A percentile compares a stretch with the other conserved stretches of the same genome.
These are phyloP conservation scores for Aspergillus funiculosus DNA, from an alignment of 495 filamentous ascomycete genomes.

Conservation along the genomic window DNA sequence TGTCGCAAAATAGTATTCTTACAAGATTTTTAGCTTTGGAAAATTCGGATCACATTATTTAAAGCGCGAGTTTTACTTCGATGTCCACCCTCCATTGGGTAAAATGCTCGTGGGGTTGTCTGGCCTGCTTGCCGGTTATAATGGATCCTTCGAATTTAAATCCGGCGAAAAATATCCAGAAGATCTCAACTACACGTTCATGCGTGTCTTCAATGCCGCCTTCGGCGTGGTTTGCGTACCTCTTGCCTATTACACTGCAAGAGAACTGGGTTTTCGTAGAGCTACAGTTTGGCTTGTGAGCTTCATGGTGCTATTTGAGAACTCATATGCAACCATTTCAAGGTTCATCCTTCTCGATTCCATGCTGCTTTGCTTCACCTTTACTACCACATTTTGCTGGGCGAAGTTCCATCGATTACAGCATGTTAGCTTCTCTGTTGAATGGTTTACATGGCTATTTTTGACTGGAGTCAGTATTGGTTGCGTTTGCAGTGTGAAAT, in stretches of 20 bases:
- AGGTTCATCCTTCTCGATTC: conserved; percentile 96
- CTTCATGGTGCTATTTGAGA: conserved; percentile 95
- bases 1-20: conserved; percentile 14
- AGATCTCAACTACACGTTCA: conserved; percentile 95
- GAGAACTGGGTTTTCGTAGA: conserved; percentile 77
- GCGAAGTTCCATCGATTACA: conserved; percentile 87
- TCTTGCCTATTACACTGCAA: conserved; percentile 89
- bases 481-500: conserved; percentile 97
- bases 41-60: conserved; percentile 99
- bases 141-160: conserved; percentile 99
- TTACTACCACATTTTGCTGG: conserved; percentile 94
- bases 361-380: conserved; percentile 97
- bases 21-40: conserved; percentile 65
- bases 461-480: conserved; percentile 91
- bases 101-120: conserved; percentile 98
- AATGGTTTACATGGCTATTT: conserved; percentile 91
- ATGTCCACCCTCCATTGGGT: conserved; percentile 93
- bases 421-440: conserved; percentile 70
- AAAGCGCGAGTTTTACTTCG: conserved; percentile 99
- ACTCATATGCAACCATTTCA: conserved; percentile 97
- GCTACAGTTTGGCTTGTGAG: conserved; percentile 91
- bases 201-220: conserved; percentile 94
- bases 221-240: conserved; percentile 93
- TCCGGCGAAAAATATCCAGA: conserved; percentile 91
- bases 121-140: conserved; percentile 93